Evolutionary conservation across 169 alveolate species (phyloP).

Genomic region (Plasmodium reichenowi): DNA sequence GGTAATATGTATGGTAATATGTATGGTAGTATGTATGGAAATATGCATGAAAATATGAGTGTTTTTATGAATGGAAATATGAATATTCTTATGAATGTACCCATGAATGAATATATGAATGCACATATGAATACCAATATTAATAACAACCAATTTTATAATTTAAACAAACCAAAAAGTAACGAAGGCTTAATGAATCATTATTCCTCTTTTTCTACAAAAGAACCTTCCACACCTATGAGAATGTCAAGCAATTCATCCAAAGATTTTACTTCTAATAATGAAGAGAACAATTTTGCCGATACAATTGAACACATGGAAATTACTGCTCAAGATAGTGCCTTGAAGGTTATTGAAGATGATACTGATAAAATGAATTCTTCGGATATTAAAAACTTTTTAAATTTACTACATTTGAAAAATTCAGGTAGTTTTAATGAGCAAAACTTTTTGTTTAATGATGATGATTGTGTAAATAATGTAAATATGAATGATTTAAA

Average conservation of each 20-base stretch:
- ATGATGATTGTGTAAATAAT: constrained; percentile 6
- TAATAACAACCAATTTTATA: constrained; percentile 14
- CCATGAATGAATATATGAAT: not conserved
- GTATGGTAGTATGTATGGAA: not conserved
- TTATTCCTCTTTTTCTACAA: constrained; percentile 23
- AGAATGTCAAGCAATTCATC: constrained; percentile 72
- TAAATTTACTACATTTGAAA: constrained; percentile 52
- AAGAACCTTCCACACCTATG: constrained; percentile 35
- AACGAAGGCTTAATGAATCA: constrained; percentile 11
- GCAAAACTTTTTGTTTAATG: constrained; percentile 44
- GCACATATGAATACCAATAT: not conserved
- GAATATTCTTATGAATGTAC: not conserved
- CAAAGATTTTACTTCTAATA: constrained; percentile 17
- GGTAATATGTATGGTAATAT: not conserved
- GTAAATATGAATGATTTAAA: not conserved
- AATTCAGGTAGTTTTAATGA: constrained; percentile 22
- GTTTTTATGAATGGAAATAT: not conserved
- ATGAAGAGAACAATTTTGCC: constrained; percentile 33
- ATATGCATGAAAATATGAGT: not conserved
- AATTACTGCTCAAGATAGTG: constrained; percentile 72
- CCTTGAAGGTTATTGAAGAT: constrained; percentile 64
- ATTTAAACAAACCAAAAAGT: constrained; percentile 6
- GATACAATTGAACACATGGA: constrained; percentile 70
- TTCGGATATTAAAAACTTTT: constrained; percentile 58
- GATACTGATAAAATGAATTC: constrained; percentile 56